phyloP scores from a whole-genome alignment of 257 asterid species.

The Dorcoceras hygrometricum region DNA sequence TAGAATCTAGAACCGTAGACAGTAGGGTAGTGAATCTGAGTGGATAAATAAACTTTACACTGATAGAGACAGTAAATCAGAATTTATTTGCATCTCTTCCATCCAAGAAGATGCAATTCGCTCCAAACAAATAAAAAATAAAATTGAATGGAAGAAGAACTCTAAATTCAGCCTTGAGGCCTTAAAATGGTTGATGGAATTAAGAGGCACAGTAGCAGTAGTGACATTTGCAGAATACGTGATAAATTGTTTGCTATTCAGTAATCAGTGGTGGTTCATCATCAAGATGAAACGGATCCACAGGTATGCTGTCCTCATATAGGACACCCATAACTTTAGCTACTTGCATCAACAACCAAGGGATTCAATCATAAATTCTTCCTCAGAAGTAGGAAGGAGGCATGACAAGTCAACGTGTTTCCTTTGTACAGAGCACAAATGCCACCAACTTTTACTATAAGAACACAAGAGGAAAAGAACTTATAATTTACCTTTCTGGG shows the following conservation, averaged over 20 bases:
- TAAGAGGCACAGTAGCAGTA: background rate
- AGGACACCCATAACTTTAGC: background rate
- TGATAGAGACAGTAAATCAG: background rate
- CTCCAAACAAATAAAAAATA: background rate
- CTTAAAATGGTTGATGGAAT: background rate
- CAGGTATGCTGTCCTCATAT: background rate
- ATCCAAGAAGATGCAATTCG: background rate
- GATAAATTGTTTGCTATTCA: too few species aligned
- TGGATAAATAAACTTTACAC: background rate
- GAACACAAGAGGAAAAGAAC: background rate
- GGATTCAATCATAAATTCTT: background rate
- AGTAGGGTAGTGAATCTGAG: background rate
- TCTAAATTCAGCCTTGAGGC: background rate
- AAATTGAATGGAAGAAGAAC: background rate
- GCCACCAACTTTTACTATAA: background rate
- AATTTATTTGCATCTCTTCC: background rate
- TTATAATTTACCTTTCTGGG: conserved; percentile 40
- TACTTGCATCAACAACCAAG: background rate
- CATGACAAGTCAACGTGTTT: background rate
- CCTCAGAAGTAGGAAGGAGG: background rate
- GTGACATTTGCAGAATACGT: background rate
- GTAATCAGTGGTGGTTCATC: background rate
- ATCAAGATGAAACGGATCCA: background rate
- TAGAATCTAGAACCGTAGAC: background rate
- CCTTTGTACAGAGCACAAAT: background rate